Evolutionary conservation across 441 rosid species (phyloP).

Genomic region (Metrosideros polymorpha): DNA sequence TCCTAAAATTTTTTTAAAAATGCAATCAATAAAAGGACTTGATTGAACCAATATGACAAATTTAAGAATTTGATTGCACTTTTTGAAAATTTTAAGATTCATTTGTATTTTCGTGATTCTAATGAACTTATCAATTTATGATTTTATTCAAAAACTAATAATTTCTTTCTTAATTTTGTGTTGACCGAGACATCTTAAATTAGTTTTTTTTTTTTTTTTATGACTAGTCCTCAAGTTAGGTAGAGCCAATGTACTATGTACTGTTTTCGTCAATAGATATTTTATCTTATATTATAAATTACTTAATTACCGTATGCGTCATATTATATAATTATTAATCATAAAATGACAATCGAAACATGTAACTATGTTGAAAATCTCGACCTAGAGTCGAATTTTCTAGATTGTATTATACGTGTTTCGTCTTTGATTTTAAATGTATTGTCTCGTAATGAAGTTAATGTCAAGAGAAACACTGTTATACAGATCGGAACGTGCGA

Average conservation of each 20-base stretch:
- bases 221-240: background rate
- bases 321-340: background rate
- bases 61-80: too few species aligned
- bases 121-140: too few species aligned
- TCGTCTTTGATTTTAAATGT: background rate
- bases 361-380: background rate
- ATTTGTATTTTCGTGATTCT: too few species aligned
- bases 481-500: rapidly evolving
- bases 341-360: rapidly evolving
- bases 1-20: too few species aligned
- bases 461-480: rapidly evolving
- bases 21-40: too few species aligned
- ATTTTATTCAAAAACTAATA: rapidly evolving
- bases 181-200: rapidly evolving
- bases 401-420: background rate
- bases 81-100: too few species aligned
- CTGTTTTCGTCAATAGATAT: too few species aligned
- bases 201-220: background rate
- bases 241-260: background rate
- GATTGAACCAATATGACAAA: too few species aligned
- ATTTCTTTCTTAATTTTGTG: background rate
- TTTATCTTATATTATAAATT: too few species aligned
- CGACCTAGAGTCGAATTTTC: background rate
- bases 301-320: rapidly evolving
- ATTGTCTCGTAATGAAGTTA: rapidly evolving